These are phyloP conservation scores for Melaleuca quinquenervia DNA, from an alignment of 345 rosid species.

Conservation along the genomic window DNA sequence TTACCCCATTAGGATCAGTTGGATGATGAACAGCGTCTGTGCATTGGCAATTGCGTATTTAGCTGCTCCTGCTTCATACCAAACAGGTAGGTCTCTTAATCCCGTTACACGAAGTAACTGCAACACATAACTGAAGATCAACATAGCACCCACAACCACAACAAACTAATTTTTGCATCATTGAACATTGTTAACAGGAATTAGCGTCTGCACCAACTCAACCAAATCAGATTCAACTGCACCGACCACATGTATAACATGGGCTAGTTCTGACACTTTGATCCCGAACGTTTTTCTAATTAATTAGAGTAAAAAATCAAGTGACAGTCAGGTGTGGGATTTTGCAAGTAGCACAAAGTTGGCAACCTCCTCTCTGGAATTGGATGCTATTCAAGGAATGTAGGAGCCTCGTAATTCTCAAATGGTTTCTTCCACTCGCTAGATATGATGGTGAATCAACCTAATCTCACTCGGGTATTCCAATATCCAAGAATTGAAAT, in stretches of 20 bases:
- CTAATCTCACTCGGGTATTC: background rate
- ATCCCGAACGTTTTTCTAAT: background rate
- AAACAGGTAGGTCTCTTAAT: slow-evolving; percentile 59
- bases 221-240: background rate
- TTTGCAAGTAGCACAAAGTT: background rate
- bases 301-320: background rate
- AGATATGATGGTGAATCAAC: background rate
- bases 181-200: background rate
- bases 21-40: slow-evolving; percentile 54
- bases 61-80: slow-evolving; percentile 92
- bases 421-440: background rate
- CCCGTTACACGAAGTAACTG: slow-evolving; percentile 79
- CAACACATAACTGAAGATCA: background rate
- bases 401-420: background rate
- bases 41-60: slow-evolving; percentile 69
- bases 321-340: background rate
- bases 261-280: background rate
- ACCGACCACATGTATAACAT: background rate
- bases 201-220: background rate
- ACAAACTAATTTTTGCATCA: background rate
- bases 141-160: background rate
- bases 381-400: background rate
- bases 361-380: background rate
- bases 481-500: background rate
- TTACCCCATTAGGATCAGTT: slow-evolving; percentile 86